Evolutionary conservation across 352 stramenopile species (phyloP).

Genomic region (Phytophthora kernoviae): DNA sequence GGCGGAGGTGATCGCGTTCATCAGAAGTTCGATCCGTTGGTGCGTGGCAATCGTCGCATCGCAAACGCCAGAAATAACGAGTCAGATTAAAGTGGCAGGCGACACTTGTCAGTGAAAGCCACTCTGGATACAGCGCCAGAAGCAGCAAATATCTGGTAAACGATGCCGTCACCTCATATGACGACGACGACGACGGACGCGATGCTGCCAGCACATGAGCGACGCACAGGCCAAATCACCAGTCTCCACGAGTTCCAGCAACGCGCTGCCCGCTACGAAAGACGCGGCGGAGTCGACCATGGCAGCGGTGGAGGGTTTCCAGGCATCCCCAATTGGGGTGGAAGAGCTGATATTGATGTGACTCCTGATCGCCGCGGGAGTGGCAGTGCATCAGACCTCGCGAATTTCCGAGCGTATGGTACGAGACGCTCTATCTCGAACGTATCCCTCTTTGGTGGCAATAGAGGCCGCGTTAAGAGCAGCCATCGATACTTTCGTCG

Average conservation of each 20-base stretch:
- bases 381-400: constrained; percentile 40
- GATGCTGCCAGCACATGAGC: constrained; percentile 66
- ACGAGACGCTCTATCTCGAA: constrained; percentile 54
- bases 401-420: constrained; percentile 38
- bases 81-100: background rate
- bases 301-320: constrained; percentile 29
- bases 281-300: constrained; percentile 6
- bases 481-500: constrained; percentile 56
- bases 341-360: constrained; percentile 16
- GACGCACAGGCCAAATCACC: constrained; percentile 68
- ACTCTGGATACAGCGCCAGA: constrained; percentile 5
- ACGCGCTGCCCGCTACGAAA: constrained; percentile 63
- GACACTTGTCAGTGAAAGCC: no score
- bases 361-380: constrained; percentile 18
- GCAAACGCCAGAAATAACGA: constrained; percentile 32
- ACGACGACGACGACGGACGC: constrained; percentile 14
- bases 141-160: background rate
- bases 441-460: constrained; percentile 70
- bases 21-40: no score
- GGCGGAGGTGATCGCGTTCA: no score
- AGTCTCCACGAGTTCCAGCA: constrained; percentile 88
- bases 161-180: constrained; percentile 24
- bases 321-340: background rate
- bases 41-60: constrained; percentile 28
- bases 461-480: constrained; percentile 43